phyloP scores from a whole-genome alignment of 2,329 filamentous ascomycete genomes.

The Ophiostoma himal-ulmi region DNA sequence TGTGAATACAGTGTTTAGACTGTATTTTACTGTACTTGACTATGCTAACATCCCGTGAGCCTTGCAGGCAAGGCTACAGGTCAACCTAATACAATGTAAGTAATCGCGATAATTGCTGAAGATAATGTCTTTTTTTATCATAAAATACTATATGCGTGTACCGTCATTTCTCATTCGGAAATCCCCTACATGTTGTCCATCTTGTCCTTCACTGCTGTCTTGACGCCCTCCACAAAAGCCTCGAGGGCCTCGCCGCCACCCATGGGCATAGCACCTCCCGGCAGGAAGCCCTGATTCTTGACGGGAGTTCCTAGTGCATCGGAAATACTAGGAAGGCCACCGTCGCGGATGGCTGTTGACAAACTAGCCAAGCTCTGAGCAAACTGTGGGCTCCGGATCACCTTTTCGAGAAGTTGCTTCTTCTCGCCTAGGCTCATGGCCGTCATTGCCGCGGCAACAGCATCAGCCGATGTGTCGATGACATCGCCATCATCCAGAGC shows the following conservation, averaged over 20 bases:
- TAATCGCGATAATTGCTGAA: not conserved
- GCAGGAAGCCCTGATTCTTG: conserved; percentile 75
- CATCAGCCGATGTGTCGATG: conserved; percentile 60
- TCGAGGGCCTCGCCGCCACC: conserved; percentile 85
- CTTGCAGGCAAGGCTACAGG: not conserved
- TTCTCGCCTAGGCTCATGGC: conserved; percentile 71
- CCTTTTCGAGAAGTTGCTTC: conserved; percentile 70
- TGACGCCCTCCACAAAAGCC: conserved; percentile 85
- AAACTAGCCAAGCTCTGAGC: conserved; percentile 78
- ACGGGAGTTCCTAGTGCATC: conserved; percentile 78
- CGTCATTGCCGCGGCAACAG: conserved; percentile 65
- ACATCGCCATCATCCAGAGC: conserved; percentile 45
- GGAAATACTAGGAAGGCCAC: conserved; percentile 81
- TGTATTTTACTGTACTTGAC: not conserved
- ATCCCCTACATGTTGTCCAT: conserved; percentile 5
- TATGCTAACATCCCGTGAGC: not conserved
- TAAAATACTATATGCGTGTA: not conserved
- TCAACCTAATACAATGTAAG: not conserved
- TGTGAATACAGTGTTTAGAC: not conserved
- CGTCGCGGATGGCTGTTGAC: conserved; percentile 82
- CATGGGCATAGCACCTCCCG: conserved; percentile 69
- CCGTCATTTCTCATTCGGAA: too few species aligned
- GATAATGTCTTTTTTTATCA: not conserved
- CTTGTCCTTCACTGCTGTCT: conserved; percentile 59
- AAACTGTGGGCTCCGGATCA: conserved; percentile 85